Conservation (phyloP, 192 early-diverging fungal genomes). For the Dispira simplex region DNA sequence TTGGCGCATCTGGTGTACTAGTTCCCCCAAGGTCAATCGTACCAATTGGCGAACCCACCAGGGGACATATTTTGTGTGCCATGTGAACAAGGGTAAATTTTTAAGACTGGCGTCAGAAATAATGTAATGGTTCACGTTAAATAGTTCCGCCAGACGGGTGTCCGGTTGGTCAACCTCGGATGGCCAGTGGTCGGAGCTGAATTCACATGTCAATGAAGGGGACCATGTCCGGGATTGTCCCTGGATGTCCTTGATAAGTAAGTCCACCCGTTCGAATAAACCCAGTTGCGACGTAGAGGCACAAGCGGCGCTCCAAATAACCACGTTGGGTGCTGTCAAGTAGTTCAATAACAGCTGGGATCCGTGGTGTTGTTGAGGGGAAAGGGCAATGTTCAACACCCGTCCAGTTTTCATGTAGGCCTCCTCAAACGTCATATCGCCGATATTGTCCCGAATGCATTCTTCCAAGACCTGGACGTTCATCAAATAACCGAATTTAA, state of each 20-base stretch:
- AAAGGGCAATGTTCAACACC: slow-evolving; percentile 51
- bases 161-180: slow-evolving; percentile 20
- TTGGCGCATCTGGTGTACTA: slow-evolving; percentile 34
- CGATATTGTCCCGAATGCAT: slow-evolving; percentile 56
- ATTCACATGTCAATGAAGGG: slow-evolving; percentile 17
- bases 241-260: slow-evolving; percentile 53
- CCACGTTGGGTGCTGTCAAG: slow-evolving; percentile 68
- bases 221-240: slow-evolving; percentile 53
- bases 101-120: slow-evolving; percentile 54
- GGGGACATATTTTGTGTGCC: slow-evolving; percentile 26
- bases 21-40: slow-evolving; percentile 36
- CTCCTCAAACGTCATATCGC: slow-evolving; percentile 78
- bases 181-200: no score
- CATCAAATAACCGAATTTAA: slow-evolving; percentile 53
- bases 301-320: slow-evolving; percentile 74
- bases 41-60: slow-evolving; percentile 22
- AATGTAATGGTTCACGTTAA: slow-evolving; percentile 78
- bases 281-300: slow-evolving; percentile 54
- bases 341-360: slow-evolving; percentile 78
- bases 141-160: slow-evolving; percentile 50
- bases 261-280: slow-evolving; percentile 44
- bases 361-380: slow-evolving; percentile 28
- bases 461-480: slow-evolving; percentile 63
- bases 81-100: slow-evolving; percentile 47
- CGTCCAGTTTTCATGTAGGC: slow-evolving; percentile 79